Percentiles rank a stretch among this genome's conserved stretches.
phyloP scores from a whole-genome alignment of 2,329 filamentous ascomycete species.

The Furcasterigmium furcatum region DNA sequence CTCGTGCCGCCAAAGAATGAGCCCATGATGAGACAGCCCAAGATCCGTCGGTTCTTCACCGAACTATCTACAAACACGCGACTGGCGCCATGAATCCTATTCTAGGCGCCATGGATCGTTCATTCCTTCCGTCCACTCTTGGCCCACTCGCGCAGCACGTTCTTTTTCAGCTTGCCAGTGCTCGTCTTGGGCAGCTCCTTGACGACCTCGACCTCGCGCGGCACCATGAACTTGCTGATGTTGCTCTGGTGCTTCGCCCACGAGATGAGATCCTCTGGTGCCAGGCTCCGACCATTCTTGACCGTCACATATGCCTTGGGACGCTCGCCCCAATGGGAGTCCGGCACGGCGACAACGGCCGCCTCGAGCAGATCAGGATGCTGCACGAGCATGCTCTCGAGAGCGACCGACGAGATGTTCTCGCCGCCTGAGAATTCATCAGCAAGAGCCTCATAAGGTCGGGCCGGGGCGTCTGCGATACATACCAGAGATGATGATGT shows the following conservation, averaged over 20 bases:
- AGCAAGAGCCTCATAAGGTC: conserved; percentile 1
- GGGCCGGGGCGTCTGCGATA: not conserved
- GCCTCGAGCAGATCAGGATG: conserved; percentile 90
- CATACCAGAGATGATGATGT: conserved; percentile 93
- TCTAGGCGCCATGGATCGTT: too few relatives aligned
- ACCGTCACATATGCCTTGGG: conserved; percentile 91
- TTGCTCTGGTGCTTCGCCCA: conserved; percentile 81
- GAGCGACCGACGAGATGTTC: conserved; percentile 91
- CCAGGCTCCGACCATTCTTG: conserved; percentile 60
- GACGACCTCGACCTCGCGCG: conserved; percentile 72
- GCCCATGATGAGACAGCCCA: too few relatives aligned
- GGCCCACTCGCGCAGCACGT: conserved; percentile 83
- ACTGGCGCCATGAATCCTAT: too few relatives aligned
- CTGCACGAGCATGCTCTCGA: conserved; percentile 84
- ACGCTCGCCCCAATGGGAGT: conserved; percentile 93
- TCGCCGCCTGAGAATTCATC: conserved; percentile 66
- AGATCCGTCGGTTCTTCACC: too few relatives aligned
- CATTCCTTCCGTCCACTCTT: conserved; percentile 30
- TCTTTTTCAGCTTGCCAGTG: conserved; percentile 97
- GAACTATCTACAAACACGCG: too few relatives aligned
- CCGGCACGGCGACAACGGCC: conserved; percentile 82
- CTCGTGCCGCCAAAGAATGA: too few relatives aligned
- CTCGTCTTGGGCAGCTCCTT: conserved; percentile 90
- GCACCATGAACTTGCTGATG: conserved; percentile 90
- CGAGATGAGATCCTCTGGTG: conserved; percentile 68